Evolutionary conservation across 2,329 filamentous ascomycete species (phyloP), one percentile per base, ranked within the genome.

Genomic region (Fusarium sp.): DNA sequence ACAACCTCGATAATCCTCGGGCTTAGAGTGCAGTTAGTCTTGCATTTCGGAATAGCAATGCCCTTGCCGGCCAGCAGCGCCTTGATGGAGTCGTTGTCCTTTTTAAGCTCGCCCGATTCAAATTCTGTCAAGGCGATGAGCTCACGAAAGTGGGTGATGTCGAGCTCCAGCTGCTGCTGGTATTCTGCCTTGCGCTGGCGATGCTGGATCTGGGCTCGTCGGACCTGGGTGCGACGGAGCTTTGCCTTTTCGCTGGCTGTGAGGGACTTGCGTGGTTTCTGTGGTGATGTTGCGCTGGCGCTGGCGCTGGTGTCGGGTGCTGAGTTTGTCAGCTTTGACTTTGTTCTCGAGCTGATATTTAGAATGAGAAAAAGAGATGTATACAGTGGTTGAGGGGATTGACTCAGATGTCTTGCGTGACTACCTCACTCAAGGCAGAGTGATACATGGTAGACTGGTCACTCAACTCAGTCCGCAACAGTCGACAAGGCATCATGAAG

Each of bases 141-240:
- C 51, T 84, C 82, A 14, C 85, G 82, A 57, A 86, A 80, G 65
- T 80, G 78, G 15, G 80, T 78, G 19, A 85, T 76, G 69, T 88
- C 85, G 62, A 82, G 77, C 78, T 88, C 86, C 31, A 88, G 82
- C 76, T 87, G 79, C 71, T 82, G 83, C 65, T 84, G 80, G 72
- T 88, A 86, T 73, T 87, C 83, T 51, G 83, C 84, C 71, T 87
- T 88, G 71, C 86, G 84, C 74, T 85, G 83, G 17, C 86, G 84
- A 69, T 88, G 86, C 73, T 87, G 82, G 38, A 84, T 82, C 79
- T 88, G 86, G 3, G 86, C 86, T 22, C 80, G 81, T 4, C 85
- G 78, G 52, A 88, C 85, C 65, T 88, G 86, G 5, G 82, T 82
- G 1, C 86, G 82, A 6, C 86, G 83, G 17, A 79, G 64, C 70